Evolutionary conservation across 1,284 basidiomycete species (phyloP).

Genomic region (Pholiota adiposa): DNA sequence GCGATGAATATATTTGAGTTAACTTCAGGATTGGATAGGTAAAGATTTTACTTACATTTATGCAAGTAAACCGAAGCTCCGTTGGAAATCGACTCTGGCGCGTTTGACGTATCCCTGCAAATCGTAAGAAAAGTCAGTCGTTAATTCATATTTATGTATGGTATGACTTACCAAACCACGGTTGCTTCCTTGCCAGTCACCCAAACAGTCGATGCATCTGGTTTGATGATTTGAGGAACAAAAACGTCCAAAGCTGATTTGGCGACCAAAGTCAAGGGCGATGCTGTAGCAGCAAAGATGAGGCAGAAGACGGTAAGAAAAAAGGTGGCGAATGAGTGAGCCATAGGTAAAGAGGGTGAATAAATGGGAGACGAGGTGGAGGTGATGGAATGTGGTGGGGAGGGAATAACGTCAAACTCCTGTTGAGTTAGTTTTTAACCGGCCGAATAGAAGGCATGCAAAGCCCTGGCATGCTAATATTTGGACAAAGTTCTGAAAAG

Average conservation of each 20-base stretch:
- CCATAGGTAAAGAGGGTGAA: constrained; percentile 13
- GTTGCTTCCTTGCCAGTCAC: constrained; percentile 25
- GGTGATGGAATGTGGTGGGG: constrained; percentile 1
- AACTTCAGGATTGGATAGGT: neutral
- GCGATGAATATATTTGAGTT: neutral
- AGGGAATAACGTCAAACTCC: neutral
- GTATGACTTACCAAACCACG: constrained; percentile 30
- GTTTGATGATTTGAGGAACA: constrained; percentile 28
- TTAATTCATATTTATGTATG: neutral
- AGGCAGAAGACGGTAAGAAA: constrained; percentile 25
- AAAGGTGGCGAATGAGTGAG: constrained; percentile 21
- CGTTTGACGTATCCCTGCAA: constrained; percentile 30
- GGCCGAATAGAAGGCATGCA: constrained; percentile 20
- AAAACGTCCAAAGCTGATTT: constrained; percentile 29
- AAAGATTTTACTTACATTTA: constrained; percentile 20
- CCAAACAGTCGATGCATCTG: constrained; percentile 29
- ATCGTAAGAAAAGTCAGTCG: neutral
- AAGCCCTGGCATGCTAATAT: constrained; percentile 7
- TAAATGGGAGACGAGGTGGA: constrained; percentile 8
- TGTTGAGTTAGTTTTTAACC: constrained; percentile 18
- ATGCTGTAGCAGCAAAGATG: constrained; percentile 21
- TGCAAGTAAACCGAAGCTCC: constrained; percentile 29
- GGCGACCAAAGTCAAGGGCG: constrained; percentile 19
- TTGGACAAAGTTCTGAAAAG: constrained; percentile 1
- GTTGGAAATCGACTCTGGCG: constrained; percentile 33